Base-by-base conservation (phyloP, 2,329 filamentous ascomycete species). In the Calonectria honghensis region DNA sequence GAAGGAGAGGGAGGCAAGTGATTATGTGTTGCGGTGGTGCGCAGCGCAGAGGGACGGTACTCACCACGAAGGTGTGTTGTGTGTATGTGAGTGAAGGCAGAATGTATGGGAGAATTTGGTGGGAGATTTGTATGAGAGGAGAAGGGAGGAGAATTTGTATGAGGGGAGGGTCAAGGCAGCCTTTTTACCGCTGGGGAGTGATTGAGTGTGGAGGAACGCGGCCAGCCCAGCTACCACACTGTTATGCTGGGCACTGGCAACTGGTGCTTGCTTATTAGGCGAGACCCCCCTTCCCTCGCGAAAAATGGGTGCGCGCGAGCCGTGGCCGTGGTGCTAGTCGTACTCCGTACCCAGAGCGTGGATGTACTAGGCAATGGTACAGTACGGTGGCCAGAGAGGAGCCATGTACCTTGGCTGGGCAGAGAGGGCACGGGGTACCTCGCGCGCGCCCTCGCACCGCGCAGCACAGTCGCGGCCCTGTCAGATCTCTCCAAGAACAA, bases 101-200 rank as follows among this genome's bases (percentile, higher is more conserved):
- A 86, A 88, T 89, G 87, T 89, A 88, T 88, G 87, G 85, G 86
- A 88, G 82, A 85, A 85, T 87, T 90, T 89, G 83, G 85, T 89
- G 88, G 86, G 86, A 88, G 86, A 87, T 89, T 90, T 91, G 90
- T 91, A 91, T 91, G 90, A 90, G 87, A 88, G 87, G 86, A 89
- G 88, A 89, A 88, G 88, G 86, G 83, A 85, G 85, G 86, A 86
- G 81, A 87, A 87, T 87, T 85, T 88, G 88, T 89, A 89, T 88
- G 88, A 88, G 88, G 87, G 86, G 86, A 81, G 83, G 85, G 85
- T 86, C 86, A 86, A 86, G 86, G 87, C 87, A 87, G 87, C 89
- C 89, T 91, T 92, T 92, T 92, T 91, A 91, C 90, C 91, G 89
- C 90, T 90, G 88, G 88, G 85, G 89, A 89, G 88, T 91, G 90